Evolutionary conservation across 164 flowering plant species (phyloP), one percentile per base, ranked within the genome.

Genomic region (Tetrastigma voinierianum): DNA sequence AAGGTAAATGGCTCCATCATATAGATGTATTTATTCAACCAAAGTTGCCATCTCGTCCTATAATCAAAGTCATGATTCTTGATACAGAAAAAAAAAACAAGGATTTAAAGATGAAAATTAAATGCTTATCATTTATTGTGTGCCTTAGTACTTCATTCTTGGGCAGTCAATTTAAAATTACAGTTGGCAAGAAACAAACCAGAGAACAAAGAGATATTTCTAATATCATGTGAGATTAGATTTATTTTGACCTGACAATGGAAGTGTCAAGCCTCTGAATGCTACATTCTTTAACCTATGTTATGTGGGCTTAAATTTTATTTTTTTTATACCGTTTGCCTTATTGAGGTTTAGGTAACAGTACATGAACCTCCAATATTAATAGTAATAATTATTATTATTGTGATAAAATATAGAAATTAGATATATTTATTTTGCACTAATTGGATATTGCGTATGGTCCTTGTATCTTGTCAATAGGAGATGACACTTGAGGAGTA

Each of bases 401-500:
- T 25, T 25, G 6, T 25, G 3, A 25, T 25, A 25, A 25, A 25
- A 25, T 24, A 25, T 3, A 25, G 6, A 25, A 25, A 25, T 25
- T n/a, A n/a, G n/a, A 25, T 4, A 59, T 65, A 13, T 46, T 24
- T 43, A 17, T 18, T 10, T 8, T 59, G 18, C 17, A 3, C 10
- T 5, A n/a, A n/a, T 59, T 9, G 40, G 51, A 12, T 24, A 12
- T 18, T 61, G 21, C 32, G 54, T 53, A 53, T 59, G 9, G 32
- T 49, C 40, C 60, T n/a, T 70, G 43, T 25, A 52, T 1, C 19
- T 47, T 15, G n/a, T 2, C 10, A 16, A 47, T 56, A 89, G 96
- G 86, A 85, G 75, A 90, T 88, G 93, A 90, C 96, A 16, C 79
- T 90, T 56, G 90, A 86, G 61, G 91, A 90, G 80, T 90, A 88